phyloP scores from a whole-genome alignment of 441 rosid species.

The Brassica hybrid region DNA sequence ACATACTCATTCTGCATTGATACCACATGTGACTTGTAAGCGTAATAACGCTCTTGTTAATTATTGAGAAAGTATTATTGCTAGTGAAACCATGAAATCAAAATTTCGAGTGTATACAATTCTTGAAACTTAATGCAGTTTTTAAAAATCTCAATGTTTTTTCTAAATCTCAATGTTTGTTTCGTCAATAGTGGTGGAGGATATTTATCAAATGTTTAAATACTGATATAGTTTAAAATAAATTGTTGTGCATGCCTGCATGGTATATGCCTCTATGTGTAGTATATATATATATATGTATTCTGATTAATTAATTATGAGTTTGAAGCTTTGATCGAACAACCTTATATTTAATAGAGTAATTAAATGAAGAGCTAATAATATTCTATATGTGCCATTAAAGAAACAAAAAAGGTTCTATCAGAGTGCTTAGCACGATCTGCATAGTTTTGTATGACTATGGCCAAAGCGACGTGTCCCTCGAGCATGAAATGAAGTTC shows the following conservation, averaged over 20 bases:
- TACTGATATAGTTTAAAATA: no score
- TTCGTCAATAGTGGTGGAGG: background rate
- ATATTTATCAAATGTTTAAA: no score
- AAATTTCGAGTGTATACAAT: background rate
- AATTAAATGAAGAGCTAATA: slow-evolving; percentile 21
- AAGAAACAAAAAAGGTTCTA: background rate
- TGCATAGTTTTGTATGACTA: slow-evolving; percentile 28
- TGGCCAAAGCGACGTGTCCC: slow-evolving; percentile 14
- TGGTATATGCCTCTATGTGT: no score
- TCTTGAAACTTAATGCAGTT: background rate
- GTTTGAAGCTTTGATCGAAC: slow-evolving; percentile 25
- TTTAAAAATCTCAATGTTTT: no score
- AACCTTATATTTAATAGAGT: background rate
- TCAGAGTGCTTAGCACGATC: slow-evolving; percentile 37
- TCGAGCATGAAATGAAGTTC: slow-evolving; percentile 19
- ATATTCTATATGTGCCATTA: background rate
- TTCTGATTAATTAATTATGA: no score
- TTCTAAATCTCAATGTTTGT: no score
- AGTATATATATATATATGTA: no score
- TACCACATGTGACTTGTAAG: slow-evolving; percentile 21
- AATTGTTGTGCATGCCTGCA: no score
- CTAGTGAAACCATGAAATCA: background rate
- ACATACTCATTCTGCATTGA: slow-evolving; percentile 2
- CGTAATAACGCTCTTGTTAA: slow-evolving; percentile 7
- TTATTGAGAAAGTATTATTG: background rate